Percentiles rank a stretch among this genome's conserved stretches.
Conservation (phyloP, 2,329 filamentous ascomycete species). For the Sarocladium brachiariae region DNA sequence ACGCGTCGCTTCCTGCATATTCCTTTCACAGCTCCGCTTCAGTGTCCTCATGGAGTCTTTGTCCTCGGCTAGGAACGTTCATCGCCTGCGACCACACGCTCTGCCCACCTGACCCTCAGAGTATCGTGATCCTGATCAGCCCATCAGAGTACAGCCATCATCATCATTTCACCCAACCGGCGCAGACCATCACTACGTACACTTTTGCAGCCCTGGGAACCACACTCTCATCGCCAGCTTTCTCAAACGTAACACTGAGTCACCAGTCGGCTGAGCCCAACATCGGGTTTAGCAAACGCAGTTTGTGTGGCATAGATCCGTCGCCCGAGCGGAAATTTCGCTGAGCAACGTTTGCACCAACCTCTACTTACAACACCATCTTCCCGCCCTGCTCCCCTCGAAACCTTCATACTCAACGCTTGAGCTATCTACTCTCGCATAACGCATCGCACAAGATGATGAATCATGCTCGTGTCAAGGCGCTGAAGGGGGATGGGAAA, state of each 20-base stretch:
- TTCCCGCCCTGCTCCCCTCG: no score
- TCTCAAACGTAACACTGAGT: not conserved
- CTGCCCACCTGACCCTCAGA: not conserved
- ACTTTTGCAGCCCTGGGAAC: not conserved
- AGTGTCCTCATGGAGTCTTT: slow-evolving; percentile 7
- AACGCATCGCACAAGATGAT: slow-evolving; percentile 30
- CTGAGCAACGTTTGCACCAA: not conserved
- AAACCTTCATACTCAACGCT: not conserved
- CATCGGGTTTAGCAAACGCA: not conserved
- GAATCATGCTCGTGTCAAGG: slow-evolving; percentile 61
- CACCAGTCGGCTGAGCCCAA: not conserved
- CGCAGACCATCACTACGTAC: not conserved
- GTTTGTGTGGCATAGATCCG: not conserved
- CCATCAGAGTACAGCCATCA: not conserved
- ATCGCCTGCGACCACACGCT: slow-evolving; percentile 7
- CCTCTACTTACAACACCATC: no score
- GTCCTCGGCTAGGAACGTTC: not conserved
- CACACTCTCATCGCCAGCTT: not conserved
- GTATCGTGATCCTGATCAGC: not conserved
- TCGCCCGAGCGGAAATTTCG: no score
- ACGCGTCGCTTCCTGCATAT: not conserved
- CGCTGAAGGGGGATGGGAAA: slow-evolving; percentile 63
- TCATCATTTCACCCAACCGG: not conserved
- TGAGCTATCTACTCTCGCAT: not conserved
- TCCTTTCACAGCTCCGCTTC: not conserved